Conservation (phyloP, 2,329 filamentous ascomycete genomes). For the Colletotrichum cereale region DNA sequence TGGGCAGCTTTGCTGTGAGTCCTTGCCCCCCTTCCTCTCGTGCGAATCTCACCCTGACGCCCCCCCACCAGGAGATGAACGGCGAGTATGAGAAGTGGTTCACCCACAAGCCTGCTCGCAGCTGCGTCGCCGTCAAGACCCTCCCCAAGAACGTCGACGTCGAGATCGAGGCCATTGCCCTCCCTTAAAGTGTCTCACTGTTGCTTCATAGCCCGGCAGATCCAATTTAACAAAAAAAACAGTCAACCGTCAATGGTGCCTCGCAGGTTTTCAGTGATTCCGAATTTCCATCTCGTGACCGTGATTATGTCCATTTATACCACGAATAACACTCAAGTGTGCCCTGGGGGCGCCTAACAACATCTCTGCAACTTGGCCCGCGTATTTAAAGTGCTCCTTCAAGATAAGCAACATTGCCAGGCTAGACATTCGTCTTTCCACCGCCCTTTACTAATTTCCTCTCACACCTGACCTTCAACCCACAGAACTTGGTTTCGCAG, state of each 20-base stretch:
- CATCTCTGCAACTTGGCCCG: not conserved
- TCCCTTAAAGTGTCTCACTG: slow-evolving; percentile 60
- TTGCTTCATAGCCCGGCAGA: slow-evolving; percentile 3
- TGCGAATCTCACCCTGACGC: not conserved
- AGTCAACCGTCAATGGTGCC: slow-evolving; percentile 1
- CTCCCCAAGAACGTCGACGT: slow-evolving; percentile 88
- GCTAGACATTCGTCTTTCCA: not conserved
- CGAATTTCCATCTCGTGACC: not conserved
- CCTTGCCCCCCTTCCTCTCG: not conserved
- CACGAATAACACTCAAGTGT: too few species aligned
- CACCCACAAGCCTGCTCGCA: slow-evolving; percentile 85
- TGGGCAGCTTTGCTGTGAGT: slow-evolving; percentile 82
- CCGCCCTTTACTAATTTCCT: not conserved
- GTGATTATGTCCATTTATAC: not conserved
- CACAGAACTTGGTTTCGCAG: not conserved
- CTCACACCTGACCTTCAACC: not conserved
- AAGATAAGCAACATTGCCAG: not conserved
- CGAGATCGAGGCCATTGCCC: slow-evolving; percentile 90
- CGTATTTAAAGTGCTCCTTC: not conserved
- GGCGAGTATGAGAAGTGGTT: slow-evolving; percentile 87
- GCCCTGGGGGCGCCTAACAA: not conserved
- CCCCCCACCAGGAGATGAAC: slow-evolving; percentile 76
- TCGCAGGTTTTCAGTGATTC: not conserved
- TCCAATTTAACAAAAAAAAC: not conserved
- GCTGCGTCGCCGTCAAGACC: slow-evolving; percentile 90